phyloP scores from a whole-genome alignment of 768 basidiomycete genomes.

The Leucosporidium scottii region DNA sequence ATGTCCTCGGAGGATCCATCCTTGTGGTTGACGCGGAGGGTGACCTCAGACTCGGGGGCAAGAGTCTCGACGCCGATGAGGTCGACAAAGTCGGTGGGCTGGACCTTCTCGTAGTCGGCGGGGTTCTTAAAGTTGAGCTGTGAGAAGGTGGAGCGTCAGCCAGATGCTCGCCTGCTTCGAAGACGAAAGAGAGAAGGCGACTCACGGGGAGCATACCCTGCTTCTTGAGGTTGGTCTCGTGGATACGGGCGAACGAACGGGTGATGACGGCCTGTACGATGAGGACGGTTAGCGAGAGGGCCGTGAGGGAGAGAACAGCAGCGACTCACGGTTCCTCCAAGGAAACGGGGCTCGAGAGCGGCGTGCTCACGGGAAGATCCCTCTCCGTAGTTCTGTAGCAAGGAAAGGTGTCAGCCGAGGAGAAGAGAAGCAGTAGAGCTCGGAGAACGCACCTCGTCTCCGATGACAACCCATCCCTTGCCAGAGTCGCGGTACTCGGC shows the following conservation, averaged over 20 bases:
- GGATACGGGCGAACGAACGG: slow-evolving; percentile 55
- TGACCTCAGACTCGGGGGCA: slow-evolving; percentile 85
- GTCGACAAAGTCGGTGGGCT: slow-evolving; percentile 77
- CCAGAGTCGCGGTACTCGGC: slow-evolving; percentile 81
- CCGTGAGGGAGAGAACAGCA: not conserved
- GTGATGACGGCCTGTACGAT: slow-evolving; percentile 51
- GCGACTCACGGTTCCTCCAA: slow-evolving; percentile 61
- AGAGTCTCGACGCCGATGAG: slow-evolving; percentile 83
- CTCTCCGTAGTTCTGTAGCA: slow-evolving; percentile 62
- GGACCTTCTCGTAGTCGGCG: slow-evolving; percentile 81
- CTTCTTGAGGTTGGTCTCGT: slow-evolving; percentile 83
- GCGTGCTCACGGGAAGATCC: slow-evolving; percentile 98
- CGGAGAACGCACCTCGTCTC: slow-evolving; percentile 44
- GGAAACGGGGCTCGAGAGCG: slow-evolving; percentile 88
- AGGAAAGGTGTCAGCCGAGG: slow-evolving; percentile 44
- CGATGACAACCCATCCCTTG: slow-evolving; percentile 95
- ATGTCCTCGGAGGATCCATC: slow-evolving; percentile 30
- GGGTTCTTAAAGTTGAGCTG: slow-evolving; percentile 76
- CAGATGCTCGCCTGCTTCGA: no score
- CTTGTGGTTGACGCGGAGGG: slow-evolving; percentile 68
- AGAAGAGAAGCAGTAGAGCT: slow-evolving; percentile 47
- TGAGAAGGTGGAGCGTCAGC: no score
- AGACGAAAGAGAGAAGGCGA: not conserved
- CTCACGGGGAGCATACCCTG: slow-evolving; percentile 48
- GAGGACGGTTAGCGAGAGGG: slow-evolving; percentile 45